Evolutionary conservation across 495 filamentous ascomycete genomes (phyloP).

Genomic region (Aspergillus sparsus): DNA sequence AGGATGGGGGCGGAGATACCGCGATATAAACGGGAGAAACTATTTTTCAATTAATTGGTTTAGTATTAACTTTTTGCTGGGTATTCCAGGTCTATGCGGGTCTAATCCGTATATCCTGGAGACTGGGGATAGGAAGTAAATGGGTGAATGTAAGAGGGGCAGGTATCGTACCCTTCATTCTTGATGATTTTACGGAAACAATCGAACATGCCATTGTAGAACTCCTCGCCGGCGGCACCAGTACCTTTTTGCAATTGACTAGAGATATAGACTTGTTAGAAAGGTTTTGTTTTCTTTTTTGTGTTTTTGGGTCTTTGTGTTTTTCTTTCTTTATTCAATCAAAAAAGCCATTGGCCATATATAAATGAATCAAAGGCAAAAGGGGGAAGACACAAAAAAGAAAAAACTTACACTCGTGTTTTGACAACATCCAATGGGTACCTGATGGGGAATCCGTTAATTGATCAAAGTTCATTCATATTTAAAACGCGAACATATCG

Average conservation of each 20-base stretch:
- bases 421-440: slow-evolving; percentile 99
- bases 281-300: not conserved
- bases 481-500: not conserved
- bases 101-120: not conserved
- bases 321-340: not conserved
- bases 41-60: slow-evolving; percentile 31
- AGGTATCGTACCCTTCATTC: slow-evolving; percentile 85
- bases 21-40: slow-evolving; percentile 86
- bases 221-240: slow-evolving; percentile 63
- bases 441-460: slow-evolving; percentile 41
- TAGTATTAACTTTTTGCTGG: slow-evolving; percentile 4
- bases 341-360: not conserved
- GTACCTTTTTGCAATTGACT: slow-evolving; percentile 85
- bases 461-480: not conserved
- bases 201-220: slow-evolving; percentile 95
- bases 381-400: slow-evolving; percentile 2
- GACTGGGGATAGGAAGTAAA: not conserved
- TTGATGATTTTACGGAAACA: slow-evolving; percentile 95
- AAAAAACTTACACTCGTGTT: slow-evolving; percentile 78
- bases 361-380: too few species aligned
- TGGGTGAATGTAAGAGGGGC: not conserved
- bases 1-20: slow-evolving; percentile 94
- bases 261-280: slow-evolving; percentile 18
- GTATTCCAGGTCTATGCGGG: slow-evolving; percentile 3
- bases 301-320: not conserved